phyloP scores from a whole-genome alignment of 169 alveolate genomes.

The Eimeria falciformis region DNA sequence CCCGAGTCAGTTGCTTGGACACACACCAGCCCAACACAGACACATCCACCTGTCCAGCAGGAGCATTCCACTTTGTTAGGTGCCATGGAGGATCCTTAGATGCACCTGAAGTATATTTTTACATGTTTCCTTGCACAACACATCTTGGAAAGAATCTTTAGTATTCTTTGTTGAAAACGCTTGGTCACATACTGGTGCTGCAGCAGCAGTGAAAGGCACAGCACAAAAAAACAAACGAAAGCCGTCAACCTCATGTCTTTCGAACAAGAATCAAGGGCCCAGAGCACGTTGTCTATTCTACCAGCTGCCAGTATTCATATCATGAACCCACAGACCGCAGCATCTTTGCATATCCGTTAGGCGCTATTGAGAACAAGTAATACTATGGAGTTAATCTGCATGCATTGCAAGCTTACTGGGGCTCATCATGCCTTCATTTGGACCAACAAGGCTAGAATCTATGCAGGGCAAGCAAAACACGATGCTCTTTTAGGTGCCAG shows the following conservation, averaged over 20 bases:
- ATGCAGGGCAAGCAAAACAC: background rate
- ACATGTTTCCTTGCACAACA: conserved; percentile 39
- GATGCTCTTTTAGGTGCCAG: background rate
- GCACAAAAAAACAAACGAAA: background rate
- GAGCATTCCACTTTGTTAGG: background rate
- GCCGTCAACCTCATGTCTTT: too few relatives aligned
- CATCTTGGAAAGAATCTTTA: conserved; percentile 20
- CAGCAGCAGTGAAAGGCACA: conserved; percentile 1
- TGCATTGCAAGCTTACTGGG: conserved; percentile 37
- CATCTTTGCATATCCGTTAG: too few relatives aligned
- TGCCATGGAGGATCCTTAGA: background rate
- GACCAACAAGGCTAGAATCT: conserved; percentile 25
- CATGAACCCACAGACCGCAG: too few relatives aligned
- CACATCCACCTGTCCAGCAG: background rate
- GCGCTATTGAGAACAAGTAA: too few relatives aligned
- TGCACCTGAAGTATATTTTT: conserved; percentile 38
- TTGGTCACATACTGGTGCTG: conserved; percentile 66
- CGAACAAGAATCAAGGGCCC: too few relatives aligned
- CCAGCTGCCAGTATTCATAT: too few relatives aligned
- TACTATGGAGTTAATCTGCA: background rate
- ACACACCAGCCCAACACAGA: too few relatives aligned
- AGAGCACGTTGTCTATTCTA: too few relatives aligned
- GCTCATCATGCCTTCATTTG: conserved; percentile 66
- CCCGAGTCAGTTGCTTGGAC: too few relatives aligned
- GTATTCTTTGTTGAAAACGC: conserved; percentile 31